Evolutionary conservation across 257 asterid genomes (phyloP).

Genomic region (Solanum lycopersicoides): DNA sequence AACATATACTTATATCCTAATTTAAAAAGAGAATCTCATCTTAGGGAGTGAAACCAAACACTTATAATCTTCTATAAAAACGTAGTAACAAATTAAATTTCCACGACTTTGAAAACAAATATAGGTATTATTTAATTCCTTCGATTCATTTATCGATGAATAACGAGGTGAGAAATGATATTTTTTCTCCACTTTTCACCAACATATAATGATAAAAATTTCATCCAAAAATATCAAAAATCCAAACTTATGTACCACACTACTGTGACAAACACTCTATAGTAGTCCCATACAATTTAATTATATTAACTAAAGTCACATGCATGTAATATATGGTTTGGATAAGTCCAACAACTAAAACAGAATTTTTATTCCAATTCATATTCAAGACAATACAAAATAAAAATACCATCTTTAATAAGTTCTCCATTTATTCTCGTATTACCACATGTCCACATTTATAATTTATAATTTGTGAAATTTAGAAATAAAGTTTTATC

Average conservation of each 20-base stretch:
- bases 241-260: neutral
- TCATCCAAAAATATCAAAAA: neutral
- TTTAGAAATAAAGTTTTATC: too few species aligned
- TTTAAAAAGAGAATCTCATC: too few species aligned
- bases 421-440: neutral
- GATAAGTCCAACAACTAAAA: neutral
- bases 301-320: neutral
- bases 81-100: too few species aligned
- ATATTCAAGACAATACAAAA: too few species aligned
- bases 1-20: too few species aligned
- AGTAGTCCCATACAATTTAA: neutral
- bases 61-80: neutral
- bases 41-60: neutral
- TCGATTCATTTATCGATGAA: neutral
- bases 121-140: neutral
- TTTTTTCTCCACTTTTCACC: neutral
- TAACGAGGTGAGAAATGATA: neutral
- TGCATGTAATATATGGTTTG: too few species aligned
- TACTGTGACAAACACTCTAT: neutral
- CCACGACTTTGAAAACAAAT: too few species aligned
- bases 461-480: too few species aligned
- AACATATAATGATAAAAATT: neutral
- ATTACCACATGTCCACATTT: too few species aligned
- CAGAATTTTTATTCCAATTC: too few species aligned
- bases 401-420: too few species aligned